These are phyloP conservation scores for Phascolomyces articulosus DNA, from an alignment of 371 early-diverging fungal species.

Conservation along the genomic window DNA sequence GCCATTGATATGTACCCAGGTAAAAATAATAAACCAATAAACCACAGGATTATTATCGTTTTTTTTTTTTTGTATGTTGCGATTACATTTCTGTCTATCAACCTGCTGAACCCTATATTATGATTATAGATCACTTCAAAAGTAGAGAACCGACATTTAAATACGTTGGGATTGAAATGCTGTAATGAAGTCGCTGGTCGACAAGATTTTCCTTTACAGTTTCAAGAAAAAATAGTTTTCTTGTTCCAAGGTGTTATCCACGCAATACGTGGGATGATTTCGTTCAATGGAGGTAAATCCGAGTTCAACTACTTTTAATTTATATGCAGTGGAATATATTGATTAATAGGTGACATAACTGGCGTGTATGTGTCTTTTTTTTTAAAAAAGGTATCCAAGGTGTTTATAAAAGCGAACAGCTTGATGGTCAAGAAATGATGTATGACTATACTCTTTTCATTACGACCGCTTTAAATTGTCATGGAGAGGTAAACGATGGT, in stretches of 20 bases:
- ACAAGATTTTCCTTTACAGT: neutral
- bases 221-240: neutral
- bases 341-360: no score
- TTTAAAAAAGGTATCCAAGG: neutral
- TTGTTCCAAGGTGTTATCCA: neutral
- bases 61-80: no score
- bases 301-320: neutral
- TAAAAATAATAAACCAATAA: neutral
- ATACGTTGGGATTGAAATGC: neutral
- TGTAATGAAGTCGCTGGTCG: neutral
- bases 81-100: no score
- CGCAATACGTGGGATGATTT: neutral
- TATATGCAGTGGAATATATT: no score
- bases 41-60: no score
- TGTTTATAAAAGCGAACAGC: neutral
- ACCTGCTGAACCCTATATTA: neutral
- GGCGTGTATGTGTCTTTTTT: no score
- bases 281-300: neutral
- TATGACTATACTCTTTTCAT: conserved; percentile 69
- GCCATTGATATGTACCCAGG: neutral
- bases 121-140: neutral
- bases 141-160: neutral
- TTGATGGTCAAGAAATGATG: neutral
- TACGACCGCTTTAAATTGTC: conserved; percentile 76
- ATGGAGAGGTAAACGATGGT: conserved; percentile 82